Base-by-base conservation (phyloP, 495 filamentous ascomycete species). In the Aspergillus haitiensis region DNA sequence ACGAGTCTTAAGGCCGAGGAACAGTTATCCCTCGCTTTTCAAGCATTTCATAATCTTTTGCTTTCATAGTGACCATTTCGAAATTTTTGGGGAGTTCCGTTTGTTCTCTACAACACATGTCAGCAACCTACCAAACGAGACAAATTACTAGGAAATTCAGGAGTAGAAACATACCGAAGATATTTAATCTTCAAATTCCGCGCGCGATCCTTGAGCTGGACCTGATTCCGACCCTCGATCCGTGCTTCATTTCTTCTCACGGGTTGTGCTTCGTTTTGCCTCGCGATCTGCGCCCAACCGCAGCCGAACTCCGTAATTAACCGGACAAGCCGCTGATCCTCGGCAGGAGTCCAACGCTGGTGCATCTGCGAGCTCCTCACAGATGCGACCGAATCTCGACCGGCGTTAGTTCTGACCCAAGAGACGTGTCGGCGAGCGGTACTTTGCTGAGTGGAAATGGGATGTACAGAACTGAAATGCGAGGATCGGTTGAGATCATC, bases 131-230 rank as follows among this genome's bases (percentile, higher is more conserved):
- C 12, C n/a, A 36, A 36, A 15, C 13, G 11, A 35, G 21, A 55
- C 21, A 27, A 27, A 6, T 2, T 46, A 7, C 6, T 40, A 13
- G 8, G 15, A 7, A 7, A 47, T 16, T 49, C 50, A 31, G 11
- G 15, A 6, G 27, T 32, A 51, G 16, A 45, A 61, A 63, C 64
- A 4, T 65, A 72, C 71, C 63, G 62, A 10, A 56, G 21, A 47
- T 48, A 67, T 32, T 48, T 55, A 6, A 63, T 61, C 36, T 67
- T 63, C n/a, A 94, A 66, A 56, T 91, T 95, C 31, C 91, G 74
- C 3, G 91, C 91, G 58, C 91, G 90, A 64, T 94, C 91, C 68
- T 94, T 94, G 7, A 93, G 67, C 62, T 93, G 86, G 0, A 92
- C 87, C 64, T 92, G 88, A 32, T 85, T 87, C 11, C 90, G 81